Conservation (phyloP, 305 asterid species). For the Solanum hybrid region DNA sequence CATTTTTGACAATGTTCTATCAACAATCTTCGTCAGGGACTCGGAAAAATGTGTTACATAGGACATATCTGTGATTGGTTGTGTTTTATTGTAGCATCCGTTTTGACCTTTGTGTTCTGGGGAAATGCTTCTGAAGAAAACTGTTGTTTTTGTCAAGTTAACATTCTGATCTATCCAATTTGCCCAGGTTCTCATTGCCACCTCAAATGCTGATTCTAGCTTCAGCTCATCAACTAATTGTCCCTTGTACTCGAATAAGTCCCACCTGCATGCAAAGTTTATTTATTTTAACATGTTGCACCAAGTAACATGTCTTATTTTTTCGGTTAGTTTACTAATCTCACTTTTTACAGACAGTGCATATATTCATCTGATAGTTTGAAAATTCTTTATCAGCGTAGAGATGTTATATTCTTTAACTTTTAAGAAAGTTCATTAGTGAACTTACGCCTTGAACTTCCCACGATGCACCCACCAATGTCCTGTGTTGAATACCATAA, state of each 20-base stretch:
- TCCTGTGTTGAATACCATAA: slow-evolving; percentile 13
- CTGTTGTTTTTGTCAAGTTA: slow-evolving; percentile 9
- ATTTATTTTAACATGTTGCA: background rate
- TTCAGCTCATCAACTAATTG: background rate
- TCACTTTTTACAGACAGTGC: background rate
- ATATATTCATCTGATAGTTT: background rate
- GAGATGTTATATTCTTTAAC: background rate
- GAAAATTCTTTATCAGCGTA: background rate
- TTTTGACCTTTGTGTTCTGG: slow-evolving; percentile 11
- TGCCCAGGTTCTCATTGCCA: slow-evolving; percentile 17
- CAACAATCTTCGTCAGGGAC: slow-evolving; percentile 3
- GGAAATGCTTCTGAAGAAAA: slow-evolving; percentile 16
- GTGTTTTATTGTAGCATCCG: slow-evolving; percentile 15
- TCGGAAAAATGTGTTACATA: background rate
- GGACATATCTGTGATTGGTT: slow-evolving; percentile 3
- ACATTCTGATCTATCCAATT: slow-evolving; percentile 12
- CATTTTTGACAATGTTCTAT: slow-evolving; percentile 3
- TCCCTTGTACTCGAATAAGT: slow-evolving; percentile 7
- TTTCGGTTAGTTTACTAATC: background rate
- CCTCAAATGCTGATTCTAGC: slow-evolving; percentile 13
- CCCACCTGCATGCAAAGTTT: slow-evolving; percentile 11
- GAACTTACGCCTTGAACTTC: slow-evolving; percentile 18
- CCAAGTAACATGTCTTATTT: background rate
- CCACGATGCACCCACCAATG: slow-evolving; percentile 19
- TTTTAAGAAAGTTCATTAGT: background rate